These are phyloP conservation scores for Ramularia endophylla DNA, from an alignment of 2,329 filamentous ascomycete species.

Conservation along the genomic window DNA sequence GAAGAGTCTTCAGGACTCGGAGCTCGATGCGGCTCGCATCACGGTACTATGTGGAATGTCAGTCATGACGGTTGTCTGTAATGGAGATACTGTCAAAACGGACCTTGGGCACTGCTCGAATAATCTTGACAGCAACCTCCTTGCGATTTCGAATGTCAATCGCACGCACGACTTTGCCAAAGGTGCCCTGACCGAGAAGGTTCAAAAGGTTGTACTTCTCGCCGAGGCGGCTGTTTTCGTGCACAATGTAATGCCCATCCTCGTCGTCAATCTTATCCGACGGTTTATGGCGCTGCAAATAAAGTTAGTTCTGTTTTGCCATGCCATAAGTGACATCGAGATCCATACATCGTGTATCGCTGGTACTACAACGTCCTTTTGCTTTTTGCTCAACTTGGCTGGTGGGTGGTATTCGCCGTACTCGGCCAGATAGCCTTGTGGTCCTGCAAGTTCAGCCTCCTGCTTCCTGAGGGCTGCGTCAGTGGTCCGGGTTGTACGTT, in stretches of 20 bases:
- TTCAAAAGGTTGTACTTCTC: conserved; percentile 86
- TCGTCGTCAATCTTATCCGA: conserved; percentile 82
- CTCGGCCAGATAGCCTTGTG: conserved; percentile 28
- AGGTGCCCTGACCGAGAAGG: conserved; percentile 91
- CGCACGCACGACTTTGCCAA: conserved; percentile 96
- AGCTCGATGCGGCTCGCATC: conserved; percentile 94
- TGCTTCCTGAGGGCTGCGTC: conserved; percentile 28
- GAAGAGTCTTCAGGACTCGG: conserved; percentile 82
- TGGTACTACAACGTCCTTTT: conserved; percentile 57
- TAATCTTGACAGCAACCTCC: conserved; percentile 96
- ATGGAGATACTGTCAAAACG: no score
- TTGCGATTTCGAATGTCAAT: conserved; percentile 68
- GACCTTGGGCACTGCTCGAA: conserved; percentile 86
- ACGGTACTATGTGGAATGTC: conserved; percentile 53
- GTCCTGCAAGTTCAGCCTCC: conserved; percentile 24
- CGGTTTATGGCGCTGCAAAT: conserved; percentile 24
- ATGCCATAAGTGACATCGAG: not conserved
- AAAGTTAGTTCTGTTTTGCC: conserved; percentile 11
- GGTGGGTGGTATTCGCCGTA: conserved; percentile 73
- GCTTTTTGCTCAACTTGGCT: conserved; percentile 83
- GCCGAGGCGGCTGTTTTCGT: conserved; percentile 77
- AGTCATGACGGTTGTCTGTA: conserved; percentile 3
- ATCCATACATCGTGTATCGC: conserved; percentile 51
- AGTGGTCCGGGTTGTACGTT: conserved; percentile 56
- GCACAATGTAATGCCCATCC: conserved; percentile 94